Evolutionary conservation across 2,329 filamentous ascomycete genomes (phyloP).

Genomic region (Hymenoscyphus scutula): DNA sequence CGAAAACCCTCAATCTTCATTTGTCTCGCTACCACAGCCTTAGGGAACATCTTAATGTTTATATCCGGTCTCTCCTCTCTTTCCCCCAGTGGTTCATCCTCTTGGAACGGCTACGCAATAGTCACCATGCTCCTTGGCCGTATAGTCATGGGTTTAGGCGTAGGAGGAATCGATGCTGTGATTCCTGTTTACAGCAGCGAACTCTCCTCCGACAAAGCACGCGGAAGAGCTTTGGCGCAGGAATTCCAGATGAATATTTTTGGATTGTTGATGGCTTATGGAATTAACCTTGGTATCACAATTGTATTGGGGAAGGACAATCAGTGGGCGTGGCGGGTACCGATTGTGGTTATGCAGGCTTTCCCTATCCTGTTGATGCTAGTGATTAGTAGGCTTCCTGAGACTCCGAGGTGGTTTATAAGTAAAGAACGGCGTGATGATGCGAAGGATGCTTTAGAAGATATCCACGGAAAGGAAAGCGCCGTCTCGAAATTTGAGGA

Average conservation of each 20-base stretch:
- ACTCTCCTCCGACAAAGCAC: conserved; percentile 52
- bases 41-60: conserved; percentile 62
- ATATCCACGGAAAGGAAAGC: conserved; percentile 50
- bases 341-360: conserved; percentile 59
- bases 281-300: conserved; percentile 55
- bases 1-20: conserved; percentile 55
- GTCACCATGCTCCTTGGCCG: conserved; percentile 39
- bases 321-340: conserved; percentile 61
- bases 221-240: conserved; percentile 58
- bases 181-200: conserved; percentile 60
- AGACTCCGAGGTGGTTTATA: conserved; percentile 57
- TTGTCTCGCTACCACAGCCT: conserved; percentile 50
- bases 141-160: conserved; percentile 52
- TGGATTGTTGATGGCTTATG: conserved; percentile 59
- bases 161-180: conserved; percentile 59
- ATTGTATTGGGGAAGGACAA: conserved; percentile 51
- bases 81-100: conserved; percentile 40
- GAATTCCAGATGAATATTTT: conserved; percentile 66
- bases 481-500: conserved; percentile 49
- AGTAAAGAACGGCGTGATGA: conserved; percentile 49
- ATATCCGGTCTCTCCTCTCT: conserved; percentile 45
- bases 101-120: conserved; percentile 47
- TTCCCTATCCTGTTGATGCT: conserved; percentile 54
- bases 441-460: conserved; percentile 47
- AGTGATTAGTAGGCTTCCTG: conserved; percentile 52